Percentiles rank a stretch among this genome's conserved stretches.
Evolutionary conservation across 169 alveolate species (phyloP).

Genomic region (Plasmodium cynomolgi): DNA sequence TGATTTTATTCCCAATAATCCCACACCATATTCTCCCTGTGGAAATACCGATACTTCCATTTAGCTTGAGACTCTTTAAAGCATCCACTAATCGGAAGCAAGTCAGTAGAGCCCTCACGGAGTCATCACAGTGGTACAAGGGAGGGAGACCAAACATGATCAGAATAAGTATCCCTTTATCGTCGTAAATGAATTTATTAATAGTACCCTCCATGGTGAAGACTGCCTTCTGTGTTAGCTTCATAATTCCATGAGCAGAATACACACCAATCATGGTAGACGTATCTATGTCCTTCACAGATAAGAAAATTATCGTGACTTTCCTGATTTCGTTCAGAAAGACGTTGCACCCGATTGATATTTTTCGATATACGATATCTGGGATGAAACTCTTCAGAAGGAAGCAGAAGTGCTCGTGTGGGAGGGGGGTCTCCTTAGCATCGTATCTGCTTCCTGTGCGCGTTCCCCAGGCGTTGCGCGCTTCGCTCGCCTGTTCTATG

Average conservation of each 20-base stretch:
- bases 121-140: conserved; percentile 87
- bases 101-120: conserved; percentile 85
- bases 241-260: conserved; percentile 79
- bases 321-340: conserved; percentile 87
- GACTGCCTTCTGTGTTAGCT: conserved; percentile 79
- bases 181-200: conserved; percentile 87
- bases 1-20: conserved; percentile 84
- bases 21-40: conserved; percentile 91
- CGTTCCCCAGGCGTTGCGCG: neutral
- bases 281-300: conserved; percentile 83
- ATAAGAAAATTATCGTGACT: conserved; percentile 83
- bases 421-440: neutral
- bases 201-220: conserved; percentile 85
- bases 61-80: conserved; percentile 79
- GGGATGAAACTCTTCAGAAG: conserved; percentile 83
- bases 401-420: conserved; percentile 70
- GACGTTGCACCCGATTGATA: conserved; percentile 82
- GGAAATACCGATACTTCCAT: conserved; percentile 86
- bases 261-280: conserved; percentile 77
- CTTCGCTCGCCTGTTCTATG: neutral
- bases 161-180: conserved; percentile 85
- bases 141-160: conserved; percentile 90
- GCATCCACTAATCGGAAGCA: conserved; percentile 82
- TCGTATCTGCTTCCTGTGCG: neutral
- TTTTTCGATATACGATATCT: conserved; percentile 80